Percentiles rank a stretch among this genome's conserved stretches.
Evolutionary conservation across 2,329 filamentous ascomycete genomes (phyloP).

Genomic region (Penicillium rolfsii): DNA sequence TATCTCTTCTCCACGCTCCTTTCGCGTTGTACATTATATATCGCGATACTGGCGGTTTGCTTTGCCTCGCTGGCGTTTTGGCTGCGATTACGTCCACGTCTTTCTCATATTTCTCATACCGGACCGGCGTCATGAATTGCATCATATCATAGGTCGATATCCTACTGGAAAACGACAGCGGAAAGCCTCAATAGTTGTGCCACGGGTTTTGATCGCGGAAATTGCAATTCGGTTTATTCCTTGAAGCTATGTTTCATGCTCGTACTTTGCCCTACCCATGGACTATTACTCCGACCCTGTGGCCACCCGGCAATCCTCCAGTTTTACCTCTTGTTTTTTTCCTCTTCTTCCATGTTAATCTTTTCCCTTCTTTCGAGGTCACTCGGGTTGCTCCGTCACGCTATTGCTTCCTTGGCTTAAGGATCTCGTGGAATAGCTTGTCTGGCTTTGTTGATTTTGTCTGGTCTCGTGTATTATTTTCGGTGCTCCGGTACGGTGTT

Average conservation of each 20-base stretch:
- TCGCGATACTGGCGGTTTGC: slow-evolving; percentile 3
- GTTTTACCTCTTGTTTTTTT: neutral
- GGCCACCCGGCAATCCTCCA: neutral
- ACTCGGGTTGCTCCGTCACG: neutral
- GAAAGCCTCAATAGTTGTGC: neutral
- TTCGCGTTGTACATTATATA: slow-evolving; percentile 28
- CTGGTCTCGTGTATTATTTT: neutral
- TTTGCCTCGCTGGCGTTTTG: slow-evolving; percentile 2
- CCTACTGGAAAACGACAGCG: slow-evolving; percentile 14
- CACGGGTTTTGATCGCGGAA: neutral
- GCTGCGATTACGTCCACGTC: slow-evolving; percentile 9
- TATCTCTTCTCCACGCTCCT: neutral
- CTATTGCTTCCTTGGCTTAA: slow-evolving; percentile 5
- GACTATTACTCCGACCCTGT: neutral
- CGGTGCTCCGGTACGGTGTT: slow-evolving; percentile 15
- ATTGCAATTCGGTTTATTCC: neutral
- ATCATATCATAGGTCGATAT: slow-evolving; percentile 11
- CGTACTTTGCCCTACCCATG: neutral
- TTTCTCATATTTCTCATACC: slow-evolving; percentile 16
- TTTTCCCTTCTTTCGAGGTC: neutral
- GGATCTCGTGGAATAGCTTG: neutral
- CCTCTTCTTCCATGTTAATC: slow-evolving; percentile 1
- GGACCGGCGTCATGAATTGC: slow-evolving; percentile 23
- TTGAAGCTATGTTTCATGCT: neutral
- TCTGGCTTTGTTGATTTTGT: neutral